Evolutionary conservation across 1,284 basidiomycete genomes (phyloP).

Genomic region (Puccinia polysora): DNA sequence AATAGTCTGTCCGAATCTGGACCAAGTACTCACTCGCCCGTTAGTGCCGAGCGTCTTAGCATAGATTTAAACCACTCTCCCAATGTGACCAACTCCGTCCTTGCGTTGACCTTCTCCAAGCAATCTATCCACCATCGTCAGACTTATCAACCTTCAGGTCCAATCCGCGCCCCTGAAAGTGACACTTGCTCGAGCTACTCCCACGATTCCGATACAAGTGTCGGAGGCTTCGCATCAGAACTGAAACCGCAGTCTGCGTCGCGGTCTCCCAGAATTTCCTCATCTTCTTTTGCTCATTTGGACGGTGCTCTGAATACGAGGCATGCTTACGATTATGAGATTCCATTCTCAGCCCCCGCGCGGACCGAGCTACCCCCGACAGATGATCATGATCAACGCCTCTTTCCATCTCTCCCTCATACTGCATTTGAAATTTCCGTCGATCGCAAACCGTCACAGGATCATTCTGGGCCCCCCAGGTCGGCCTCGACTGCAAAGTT

Average conservation of each 20-base stretch:
- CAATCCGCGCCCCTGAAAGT: neutral
- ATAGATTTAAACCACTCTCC: neutral
- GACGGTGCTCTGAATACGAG: too few relatives aligned
- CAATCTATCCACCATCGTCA: neutral
- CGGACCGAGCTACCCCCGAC: too few relatives aligned
- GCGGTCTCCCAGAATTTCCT: neutral
- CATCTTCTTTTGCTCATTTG: neutral
- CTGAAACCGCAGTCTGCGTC: neutral
- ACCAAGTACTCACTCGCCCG: neutral
- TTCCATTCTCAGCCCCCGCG: too few relatives aligned
- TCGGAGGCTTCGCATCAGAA: neutral
- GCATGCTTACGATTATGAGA: too few relatives aligned
- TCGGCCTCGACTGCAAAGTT: neutral
- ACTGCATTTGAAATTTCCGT: too few relatives aligned
- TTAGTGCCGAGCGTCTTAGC: neutral
- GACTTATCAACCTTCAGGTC: neutral
- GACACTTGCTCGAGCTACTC: constrained; percentile 6
- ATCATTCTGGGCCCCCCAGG: neutral
- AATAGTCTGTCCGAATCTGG: neutral
- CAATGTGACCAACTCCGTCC: neutral
- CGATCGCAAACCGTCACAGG: neutral
- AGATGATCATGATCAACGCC: too few relatives aligned
- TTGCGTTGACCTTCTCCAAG: neutral
- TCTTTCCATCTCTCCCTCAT: too few relatives aligned
- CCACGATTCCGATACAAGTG: neutral